These are phyloP conservation scores for Holtermanniella nyarrowii DNA, from an alignment of 768 basidiomycete species.

Conservation along the genomic window DNA sequence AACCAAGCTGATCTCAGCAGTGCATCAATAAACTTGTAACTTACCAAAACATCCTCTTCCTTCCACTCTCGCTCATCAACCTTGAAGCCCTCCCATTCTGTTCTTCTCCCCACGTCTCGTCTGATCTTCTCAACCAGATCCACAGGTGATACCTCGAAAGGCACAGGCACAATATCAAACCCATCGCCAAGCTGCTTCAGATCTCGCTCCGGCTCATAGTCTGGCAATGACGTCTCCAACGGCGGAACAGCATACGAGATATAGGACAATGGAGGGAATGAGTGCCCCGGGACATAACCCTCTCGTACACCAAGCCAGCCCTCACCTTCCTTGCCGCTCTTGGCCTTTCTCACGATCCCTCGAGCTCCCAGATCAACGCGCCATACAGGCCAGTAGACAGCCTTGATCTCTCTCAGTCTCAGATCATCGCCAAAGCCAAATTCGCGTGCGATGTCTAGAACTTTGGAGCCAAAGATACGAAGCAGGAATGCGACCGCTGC, in stretches of 20 bases:
- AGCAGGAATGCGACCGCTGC: conserved; percentile 21
- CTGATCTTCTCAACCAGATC: conserved; percentile 20
- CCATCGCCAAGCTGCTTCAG: conserved; percentile 27
- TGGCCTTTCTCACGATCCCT: conserved; percentile 10
- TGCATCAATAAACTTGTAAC: background rate
- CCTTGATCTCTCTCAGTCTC: conserved; percentile 28
- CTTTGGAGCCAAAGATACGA: conserved; percentile 17
- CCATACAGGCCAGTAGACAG: conserved; percentile 37
- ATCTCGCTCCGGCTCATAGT: conserved; percentile 20
- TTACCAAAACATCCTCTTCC: conserved; percentile 20
- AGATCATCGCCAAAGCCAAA: conserved; percentile 27
- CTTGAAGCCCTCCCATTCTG: conserved; percentile 17
- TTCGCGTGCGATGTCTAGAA: conserved; percentile 19
- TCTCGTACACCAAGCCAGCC: conserved; percentile 25
- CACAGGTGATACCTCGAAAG: conserved; percentile 31
- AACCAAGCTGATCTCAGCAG: conserved; percentile 26
- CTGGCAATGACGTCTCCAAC: conserved; percentile 22
- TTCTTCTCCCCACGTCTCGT: conserved; percentile 12
- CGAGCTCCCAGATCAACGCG: conserved; percentile 18
- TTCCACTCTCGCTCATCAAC: conserved; percentile 24
- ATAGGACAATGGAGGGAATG: conserved; percentile 34
- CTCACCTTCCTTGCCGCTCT: conserved; percentile 9
- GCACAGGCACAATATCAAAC: conserved; percentile 26
- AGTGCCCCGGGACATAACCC: conserved; percentile 34
- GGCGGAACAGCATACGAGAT: conserved; percentile 31